phyloP scores from a whole-genome alignment of 148 eudicot species.

The Chenopodium formosanum region DNA sequence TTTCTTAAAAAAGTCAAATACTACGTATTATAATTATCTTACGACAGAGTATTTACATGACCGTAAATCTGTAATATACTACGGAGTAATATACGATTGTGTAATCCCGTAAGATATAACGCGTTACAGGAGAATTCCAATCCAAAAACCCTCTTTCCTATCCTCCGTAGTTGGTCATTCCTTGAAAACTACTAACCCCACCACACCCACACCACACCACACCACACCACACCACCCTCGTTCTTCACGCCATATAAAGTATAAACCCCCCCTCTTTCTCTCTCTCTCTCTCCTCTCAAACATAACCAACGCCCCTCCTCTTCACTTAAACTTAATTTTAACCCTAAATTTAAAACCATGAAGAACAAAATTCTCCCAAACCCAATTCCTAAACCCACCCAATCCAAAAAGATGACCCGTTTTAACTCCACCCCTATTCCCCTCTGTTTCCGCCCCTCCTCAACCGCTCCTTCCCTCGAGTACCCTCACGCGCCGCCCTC shows the following conservation, averaged over 20 bases:
- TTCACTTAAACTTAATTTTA: neutral
- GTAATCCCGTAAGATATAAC: neutral
- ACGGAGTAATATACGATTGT: no score
- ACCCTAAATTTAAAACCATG: neutral
- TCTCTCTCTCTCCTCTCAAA: neutral
- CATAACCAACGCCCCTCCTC: neutral
- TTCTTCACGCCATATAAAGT: neutral
- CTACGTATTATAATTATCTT: no score
- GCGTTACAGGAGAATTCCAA: constrained; percentile 21
- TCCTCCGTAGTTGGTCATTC: neutral
- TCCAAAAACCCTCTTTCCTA: neutral
- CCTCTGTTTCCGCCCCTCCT: constrained; percentile 44
- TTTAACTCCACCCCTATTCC: constrained; percentile 37
- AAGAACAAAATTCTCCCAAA: neutral
- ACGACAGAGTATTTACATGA: no score
- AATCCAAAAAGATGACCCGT: constrained; percentile 22
- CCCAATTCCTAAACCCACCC: constrained; percentile 2
- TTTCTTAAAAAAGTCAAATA: no score
- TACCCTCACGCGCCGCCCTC: constrained; percentile 21
- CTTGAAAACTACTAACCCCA: constrained; percentile 1
- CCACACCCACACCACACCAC: neutral
- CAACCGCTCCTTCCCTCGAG: constrained; percentile 24
- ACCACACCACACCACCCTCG: neutral
- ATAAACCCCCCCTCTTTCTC: neutral
- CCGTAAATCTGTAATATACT: no score